Evolutionary conservation across 2,329 filamentous ascomycete species (phyloP).

Genomic region (Rachicladosporium sp.): DNA sequence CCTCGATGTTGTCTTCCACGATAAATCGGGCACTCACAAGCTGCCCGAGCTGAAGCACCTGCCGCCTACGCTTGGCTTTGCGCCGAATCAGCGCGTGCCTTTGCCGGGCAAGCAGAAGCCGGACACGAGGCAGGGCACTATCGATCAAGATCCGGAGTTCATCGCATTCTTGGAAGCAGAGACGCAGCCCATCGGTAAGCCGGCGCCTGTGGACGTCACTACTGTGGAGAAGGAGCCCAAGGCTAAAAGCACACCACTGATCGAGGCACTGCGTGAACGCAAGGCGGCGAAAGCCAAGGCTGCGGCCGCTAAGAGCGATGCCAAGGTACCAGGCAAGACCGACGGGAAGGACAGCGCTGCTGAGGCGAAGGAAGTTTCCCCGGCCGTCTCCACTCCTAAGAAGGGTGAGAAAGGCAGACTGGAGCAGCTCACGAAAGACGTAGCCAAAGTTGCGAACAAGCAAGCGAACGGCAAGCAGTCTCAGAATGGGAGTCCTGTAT

Average conservation of each 20-base stretch:
- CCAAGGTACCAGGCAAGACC: slow-evolving; percentile 23
- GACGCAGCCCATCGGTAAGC: slow-evolving; percentile 57
- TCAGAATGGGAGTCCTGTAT: slow-evolving; percentile 1
- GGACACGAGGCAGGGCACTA: slow-evolving; percentile 82
- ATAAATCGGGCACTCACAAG: slow-evolving; percentile 64
- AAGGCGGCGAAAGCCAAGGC: slow-evolving; percentile 60
- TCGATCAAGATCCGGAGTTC: slow-evolving; percentile 92
- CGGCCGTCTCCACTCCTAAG: slow-evolving; percentile 9
- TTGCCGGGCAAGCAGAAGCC: slow-evolving; percentile 53
- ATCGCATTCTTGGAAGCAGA: slow-evolving; percentile 83
- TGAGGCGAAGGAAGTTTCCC: slow-evolving; percentile 23
- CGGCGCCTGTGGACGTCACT: slow-evolving; percentile 38
- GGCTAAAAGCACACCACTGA: slow-evolving; percentile 71
- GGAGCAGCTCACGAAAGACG: slow-evolving; percentile 30
- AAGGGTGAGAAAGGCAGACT: slow-evolving; percentile 21
- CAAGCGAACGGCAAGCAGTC: slow-evolving; percentile 18
- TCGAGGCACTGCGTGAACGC: slow-evolving; percentile 83
- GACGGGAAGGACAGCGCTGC: slow-evolving; percentile 19
- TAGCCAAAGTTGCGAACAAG: slow-evolving; percentile 44
- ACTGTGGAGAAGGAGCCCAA: slow-evolving; percentile 42
- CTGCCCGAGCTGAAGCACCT: slow-evolving; percentile 58
- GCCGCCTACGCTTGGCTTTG: slow-evolving; percentile 68
- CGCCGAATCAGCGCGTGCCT: slow-evolving; percentile 73
- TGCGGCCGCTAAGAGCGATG: slow-evolving; percentile 45
- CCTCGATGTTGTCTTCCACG: slow-evolving; percentile 58